Evolutionary conservation across 176 grass and related monocot species (phyloP).

Genomic region (Musa beccarii): DNA sequence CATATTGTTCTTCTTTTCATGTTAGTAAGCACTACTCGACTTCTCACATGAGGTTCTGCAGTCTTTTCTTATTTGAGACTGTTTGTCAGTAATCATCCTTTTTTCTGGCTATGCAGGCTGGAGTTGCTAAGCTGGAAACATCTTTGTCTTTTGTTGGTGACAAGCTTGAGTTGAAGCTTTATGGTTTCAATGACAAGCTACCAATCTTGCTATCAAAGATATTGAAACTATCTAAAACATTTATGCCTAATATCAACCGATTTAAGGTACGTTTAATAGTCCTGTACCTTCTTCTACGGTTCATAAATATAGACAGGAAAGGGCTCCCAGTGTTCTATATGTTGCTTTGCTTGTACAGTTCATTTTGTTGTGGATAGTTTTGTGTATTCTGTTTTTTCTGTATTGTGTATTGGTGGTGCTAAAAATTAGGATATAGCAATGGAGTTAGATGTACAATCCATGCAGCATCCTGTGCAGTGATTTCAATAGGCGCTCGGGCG

Average conservation of each 20-base stretch:
- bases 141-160: conserved; percentile 50
- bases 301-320: no score
- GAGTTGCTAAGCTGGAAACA: conserved; percentile 84
- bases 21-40: background rate
- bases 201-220: conserved; percentile 69
- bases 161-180: conserved; percentile 82
- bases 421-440: no score
- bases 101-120: conserved; percentile 42
- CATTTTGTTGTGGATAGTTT: background rate
- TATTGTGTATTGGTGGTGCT: no score
- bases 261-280: conserved; percentile 63
- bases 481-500: no score
- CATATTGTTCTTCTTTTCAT: background rate
- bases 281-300: background rate
- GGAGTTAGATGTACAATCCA: no score
- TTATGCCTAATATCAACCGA: conserved; percentile 60
- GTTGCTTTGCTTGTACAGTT: conserved; percentile 8
- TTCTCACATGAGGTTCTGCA: no score
- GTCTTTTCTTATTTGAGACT: background rate
- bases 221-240: conserved; percentile 49
- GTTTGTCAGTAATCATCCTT: conserved; percentile 14
- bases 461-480: no score
- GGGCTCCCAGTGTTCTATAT: background rate
- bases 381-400: no score
- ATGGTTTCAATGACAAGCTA: conserved; percentile 91